Percentiles rank a stretch among this genome's conserved stretches.
Evolutionary conservation across 1,284 basidiomycete genomes (phyloP).

Genomic region (Moesziomyces aphidis): DNA sequence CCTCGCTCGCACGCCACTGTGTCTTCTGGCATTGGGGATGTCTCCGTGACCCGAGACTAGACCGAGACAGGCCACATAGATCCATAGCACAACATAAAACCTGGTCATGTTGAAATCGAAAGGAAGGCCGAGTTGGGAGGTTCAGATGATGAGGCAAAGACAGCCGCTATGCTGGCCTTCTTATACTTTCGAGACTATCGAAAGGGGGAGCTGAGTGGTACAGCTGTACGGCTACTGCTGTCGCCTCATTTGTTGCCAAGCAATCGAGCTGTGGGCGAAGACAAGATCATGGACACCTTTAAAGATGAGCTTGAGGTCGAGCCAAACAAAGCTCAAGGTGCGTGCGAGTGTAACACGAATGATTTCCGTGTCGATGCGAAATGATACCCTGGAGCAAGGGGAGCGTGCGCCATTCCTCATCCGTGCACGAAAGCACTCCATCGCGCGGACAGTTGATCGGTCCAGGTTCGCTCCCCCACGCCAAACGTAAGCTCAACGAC

Average conservation of each 20-base stretch:
- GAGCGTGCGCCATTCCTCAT: no score
- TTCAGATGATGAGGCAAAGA: no score
- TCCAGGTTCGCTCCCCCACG: no score
- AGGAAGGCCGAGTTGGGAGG: neutral
- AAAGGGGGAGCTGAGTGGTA: no score
- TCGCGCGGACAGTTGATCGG: no score
- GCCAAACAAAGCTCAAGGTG: neutral
- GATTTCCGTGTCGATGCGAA: neutral
- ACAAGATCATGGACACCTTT: no score
- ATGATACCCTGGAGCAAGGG: neutral
- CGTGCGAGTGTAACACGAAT: neutral
- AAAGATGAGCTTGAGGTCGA: neutral
- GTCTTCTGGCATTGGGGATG: neutral
- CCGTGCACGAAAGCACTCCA: no score
- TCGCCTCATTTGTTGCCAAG: neutral
- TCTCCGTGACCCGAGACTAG: neutral
- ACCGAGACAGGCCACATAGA: neutral
- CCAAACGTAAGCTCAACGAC: no score
- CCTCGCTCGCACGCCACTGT: neutral
- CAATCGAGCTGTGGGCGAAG: neutral
- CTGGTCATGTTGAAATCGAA: neutral
- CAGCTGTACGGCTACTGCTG: no score
- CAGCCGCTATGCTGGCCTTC: neutral
- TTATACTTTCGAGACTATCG: neutral
- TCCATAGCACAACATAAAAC: neutral